Percentiles rank a stretch among this genome's conserved stretches.
Conservation (phyloP, 2,329 filamentous ascomycete genomes). For the Phialophora chinensis region DNA sequence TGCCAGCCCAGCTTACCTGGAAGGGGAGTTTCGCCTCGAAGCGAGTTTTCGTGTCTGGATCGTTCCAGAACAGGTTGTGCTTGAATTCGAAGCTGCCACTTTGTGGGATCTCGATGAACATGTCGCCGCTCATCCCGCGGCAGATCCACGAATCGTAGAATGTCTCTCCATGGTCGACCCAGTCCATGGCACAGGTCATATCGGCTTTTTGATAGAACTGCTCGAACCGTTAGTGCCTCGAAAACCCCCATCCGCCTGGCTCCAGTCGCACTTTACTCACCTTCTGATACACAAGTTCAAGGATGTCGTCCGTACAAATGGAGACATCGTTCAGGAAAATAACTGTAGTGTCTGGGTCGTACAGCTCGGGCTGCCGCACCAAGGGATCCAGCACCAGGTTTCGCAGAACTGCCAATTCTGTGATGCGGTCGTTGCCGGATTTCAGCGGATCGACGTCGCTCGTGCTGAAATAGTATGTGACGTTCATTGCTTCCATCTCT, state of each 20-base stretch:
- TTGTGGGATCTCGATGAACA: conserved; percentile 60
- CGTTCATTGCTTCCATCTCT: conserved; percentile 46
- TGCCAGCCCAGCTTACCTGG: conserved; percentile 44
- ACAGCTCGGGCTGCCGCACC: conserved; percentile 38
- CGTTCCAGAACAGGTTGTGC: conserved; percentile 61
- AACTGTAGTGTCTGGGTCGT: conserved; percentile 51
- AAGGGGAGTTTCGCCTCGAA: conserved; percentile 54
- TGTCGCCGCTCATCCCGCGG: conserved; percentile 59
- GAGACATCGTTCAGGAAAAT: conserved; percentile 63
- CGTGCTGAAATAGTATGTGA: conserved; percentile 38
- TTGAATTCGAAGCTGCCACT: conserved; percentile 58
- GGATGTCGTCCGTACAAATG: conserved; percentile 60
- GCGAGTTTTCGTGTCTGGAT: conserved; percentile 46
- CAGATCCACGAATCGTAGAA: conserved; percentile 66
- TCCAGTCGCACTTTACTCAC: neutral
- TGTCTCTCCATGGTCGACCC: conserved; percentile 55
- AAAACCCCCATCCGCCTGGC: neutral
- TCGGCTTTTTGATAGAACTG: conserved; percentile 52
- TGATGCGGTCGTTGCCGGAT: conserved; percentile 52
- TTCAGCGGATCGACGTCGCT: conserved; percentile 53
- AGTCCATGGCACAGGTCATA: conserved; percentile 67
- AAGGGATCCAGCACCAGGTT: conserved; percentile 61
- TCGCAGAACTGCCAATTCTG: conserved; percentile 57
- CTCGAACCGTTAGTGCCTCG: neutral
- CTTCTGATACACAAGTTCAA: conserved; percentile 61